phyloP scores from a whole-genome alignment of 2,329 filamentous ascomycete species.

The Claviceps quebecensis region DNA sequence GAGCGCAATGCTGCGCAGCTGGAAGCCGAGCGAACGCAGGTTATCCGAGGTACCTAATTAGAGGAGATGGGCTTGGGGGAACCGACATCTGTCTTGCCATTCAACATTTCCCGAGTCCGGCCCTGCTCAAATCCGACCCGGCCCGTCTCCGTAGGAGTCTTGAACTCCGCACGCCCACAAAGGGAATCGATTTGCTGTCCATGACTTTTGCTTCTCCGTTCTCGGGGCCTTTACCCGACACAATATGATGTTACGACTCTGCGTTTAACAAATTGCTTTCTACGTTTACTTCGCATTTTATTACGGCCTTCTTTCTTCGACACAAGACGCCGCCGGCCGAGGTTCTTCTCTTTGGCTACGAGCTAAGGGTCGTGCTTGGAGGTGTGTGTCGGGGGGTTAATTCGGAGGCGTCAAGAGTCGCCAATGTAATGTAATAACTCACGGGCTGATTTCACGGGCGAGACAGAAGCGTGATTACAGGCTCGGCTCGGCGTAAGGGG shows the following conservation, averaged over 20 bases:
- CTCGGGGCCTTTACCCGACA: background rate
- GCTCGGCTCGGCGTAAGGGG: constrained; percentile 7
- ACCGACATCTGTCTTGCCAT: background rate
- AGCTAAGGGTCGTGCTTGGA: background rate
- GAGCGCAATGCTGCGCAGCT: constrained; percentile 87
- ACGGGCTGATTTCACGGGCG: background rate
- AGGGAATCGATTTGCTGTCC: no score
- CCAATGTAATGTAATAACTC: constrained; percentile 9
- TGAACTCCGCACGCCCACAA: background rate
- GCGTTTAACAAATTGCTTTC: background rate
- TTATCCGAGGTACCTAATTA: constrained; percentile 73
- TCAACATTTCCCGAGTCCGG: constrained; percentile 1
- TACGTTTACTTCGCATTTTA: no score
- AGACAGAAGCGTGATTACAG: background rate
- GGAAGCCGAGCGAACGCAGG: constrained; percentile 82
- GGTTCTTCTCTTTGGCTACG: background rate
- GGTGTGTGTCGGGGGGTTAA: background rate
- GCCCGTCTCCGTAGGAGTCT: background rate
- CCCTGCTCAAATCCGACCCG: background rate
- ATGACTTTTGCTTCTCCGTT: background rate
- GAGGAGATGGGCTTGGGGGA: background rate
- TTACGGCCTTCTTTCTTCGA: background rate
- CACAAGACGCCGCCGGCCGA: background rate
- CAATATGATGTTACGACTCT: constrained; percentile 9
- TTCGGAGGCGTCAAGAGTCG: constrained; percentile 5